phyloP scores from a whole-genome alignment of 2,329 filamentous ascomycete genomes.

The Claviceps arundinis region DNA sequence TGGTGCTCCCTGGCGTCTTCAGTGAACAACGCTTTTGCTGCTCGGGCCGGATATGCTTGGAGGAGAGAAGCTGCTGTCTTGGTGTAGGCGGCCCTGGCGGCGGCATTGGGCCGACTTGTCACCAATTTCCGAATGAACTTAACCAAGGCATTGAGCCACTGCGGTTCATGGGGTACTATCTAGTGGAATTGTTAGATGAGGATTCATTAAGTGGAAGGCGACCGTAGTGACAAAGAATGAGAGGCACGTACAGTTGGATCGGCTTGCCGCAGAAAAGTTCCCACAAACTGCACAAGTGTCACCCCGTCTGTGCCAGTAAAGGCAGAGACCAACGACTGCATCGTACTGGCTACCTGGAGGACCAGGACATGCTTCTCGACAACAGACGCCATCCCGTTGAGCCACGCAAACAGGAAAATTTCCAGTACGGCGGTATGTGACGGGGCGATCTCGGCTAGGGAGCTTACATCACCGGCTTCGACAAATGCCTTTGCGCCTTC shows the following conservation, averaged over 20 bases:
- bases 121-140: slow-evolving; percentile 39
- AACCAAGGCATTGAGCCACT: slow-evolving; percentile 38
- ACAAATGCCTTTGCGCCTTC: slow-evolving; percentile 37
- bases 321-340: slow-evolving; percentile 35
- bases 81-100: slow-evolving; percentile 44
- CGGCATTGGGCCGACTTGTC: slow-evolving; percentile 39
- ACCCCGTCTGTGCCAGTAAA: slow-evolving; percentile 48
- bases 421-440: slow-evolving; percentile 40
- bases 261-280: slow-evolving; percentile 35
- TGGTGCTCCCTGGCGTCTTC: slow-evolving; percentile 19
- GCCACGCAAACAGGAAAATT: slow-evolving; percentile 43
- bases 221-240: too few relatives aligned
- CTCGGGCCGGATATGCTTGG: slow-evolving; percentile 35
- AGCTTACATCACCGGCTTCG: slow-evolving; percentile 34
- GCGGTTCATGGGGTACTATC: slow-evolving; percentile 34
- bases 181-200: slow-evolving; percentile 12
- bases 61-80: slow-evolving; percentile 45
- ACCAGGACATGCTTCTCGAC: slow-evolving; percentile 19
- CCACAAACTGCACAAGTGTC: slow-evolving; percentile 45
- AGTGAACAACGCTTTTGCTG: slow-evolving; percentile 38
- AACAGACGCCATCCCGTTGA: slow-evolving; percentile 28
- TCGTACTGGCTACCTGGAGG: slow-evolving; percentile 30
- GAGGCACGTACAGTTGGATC: slow-evolving; percentile 29
- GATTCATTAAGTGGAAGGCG: not conserved
- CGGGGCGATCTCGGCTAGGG: slow-evolving; percentile 44